Base-by-base conservation (phyloP, 768 basidiomycete genomes). In the Thelephora aurantiotincta region DNA sequence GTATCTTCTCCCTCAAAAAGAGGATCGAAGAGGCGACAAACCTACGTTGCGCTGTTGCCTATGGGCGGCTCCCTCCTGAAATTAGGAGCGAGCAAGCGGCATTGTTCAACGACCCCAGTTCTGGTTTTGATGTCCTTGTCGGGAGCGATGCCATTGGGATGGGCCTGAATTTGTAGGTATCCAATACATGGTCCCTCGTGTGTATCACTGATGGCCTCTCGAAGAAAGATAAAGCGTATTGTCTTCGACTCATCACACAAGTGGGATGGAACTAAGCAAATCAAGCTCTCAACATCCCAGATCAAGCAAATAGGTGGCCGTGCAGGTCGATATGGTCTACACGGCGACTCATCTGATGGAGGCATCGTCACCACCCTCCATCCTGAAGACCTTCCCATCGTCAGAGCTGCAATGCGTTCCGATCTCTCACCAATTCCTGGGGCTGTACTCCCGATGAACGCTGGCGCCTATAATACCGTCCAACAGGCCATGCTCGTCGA, bases 121-220 rank as follows among this genome's bases (percentile, higher is more conserved):
- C 82, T n/a, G 81, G 78, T 1, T 87, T 85, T 56, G 86, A 94
- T 55, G 81, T 98, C 2, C 71, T 99, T 36, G 77, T 98, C 14
- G 94, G 89, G 1, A 92, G 87, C 55, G 96, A 99, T 57, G 91
- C 92, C 0, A 82, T 97, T 44, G 92, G 96, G 1, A 93, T 99
- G 91, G 96, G 96, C 0, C 71, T 99, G 18, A 98, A 99, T 59
- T 65, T 99, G 96, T 97, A 61, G 38, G 85, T 68, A 11, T 16
- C 22, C 16, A 45, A 22, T 7, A 6, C 16, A 14, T 9, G 16
- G 16, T 26, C 42, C 16, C 46, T 20, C 20, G 11, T 2, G 18
- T 33, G 33, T 43, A 18, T 47, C 47, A 48, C 34, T 7, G 43
- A 11, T 38, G 19, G 12, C 11, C 20, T 19, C 36, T 33, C 50